A percentile compares a stretch with the other conserved stretches of the same genome.
These are phyloP conservation scores for Cordyceps fumosorosea DNA, from an alignment of 2,329 filamentous ascomycete species.

Conservation along the genomic window DNA sequence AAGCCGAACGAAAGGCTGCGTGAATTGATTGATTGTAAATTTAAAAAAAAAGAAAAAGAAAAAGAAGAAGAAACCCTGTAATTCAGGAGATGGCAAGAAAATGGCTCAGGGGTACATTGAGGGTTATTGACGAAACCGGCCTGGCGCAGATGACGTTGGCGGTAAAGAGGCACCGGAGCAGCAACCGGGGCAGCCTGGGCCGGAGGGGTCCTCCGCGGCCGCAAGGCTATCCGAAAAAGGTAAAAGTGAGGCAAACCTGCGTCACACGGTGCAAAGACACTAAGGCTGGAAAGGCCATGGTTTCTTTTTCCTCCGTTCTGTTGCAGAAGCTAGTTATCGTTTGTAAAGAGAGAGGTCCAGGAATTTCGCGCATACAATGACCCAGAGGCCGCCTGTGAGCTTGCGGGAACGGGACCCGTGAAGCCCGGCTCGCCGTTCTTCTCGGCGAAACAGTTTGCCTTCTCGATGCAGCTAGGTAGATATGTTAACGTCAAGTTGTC, in stretches of 20 bases:
- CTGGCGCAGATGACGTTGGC: neutral
- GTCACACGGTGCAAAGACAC: neutral
- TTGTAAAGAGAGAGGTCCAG: neutral
- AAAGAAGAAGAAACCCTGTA: no score
- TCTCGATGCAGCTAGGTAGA: neutral
- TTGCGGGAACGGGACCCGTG: constrained; percentile 5
- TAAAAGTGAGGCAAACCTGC: constrained; percentile 3
- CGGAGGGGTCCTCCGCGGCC: neutral
- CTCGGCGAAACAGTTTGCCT: neutral
- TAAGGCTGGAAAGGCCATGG: neutral
- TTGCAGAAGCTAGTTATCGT: neutral
- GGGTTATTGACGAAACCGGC: neutral
- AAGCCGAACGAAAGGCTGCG: neutral
- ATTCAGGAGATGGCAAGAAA: neutral
- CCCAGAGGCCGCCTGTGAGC: constrained; percentile 2
- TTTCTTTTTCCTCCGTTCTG: neutral
- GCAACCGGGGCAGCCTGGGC: neutral
- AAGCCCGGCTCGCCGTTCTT: neutral
- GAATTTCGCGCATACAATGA: constrained; percentile 1
- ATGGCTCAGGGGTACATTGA: neutral
- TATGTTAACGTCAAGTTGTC: neutral
- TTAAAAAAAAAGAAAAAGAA: no score
- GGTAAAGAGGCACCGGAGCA: neutral
- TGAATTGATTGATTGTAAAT: neutral
- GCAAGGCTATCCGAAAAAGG: constrained; percentile 7